Base-by-base conservation (phyloP, 2,329 filamentous ascomycete genomes). In the Alternaria gansuensis region DNA sequence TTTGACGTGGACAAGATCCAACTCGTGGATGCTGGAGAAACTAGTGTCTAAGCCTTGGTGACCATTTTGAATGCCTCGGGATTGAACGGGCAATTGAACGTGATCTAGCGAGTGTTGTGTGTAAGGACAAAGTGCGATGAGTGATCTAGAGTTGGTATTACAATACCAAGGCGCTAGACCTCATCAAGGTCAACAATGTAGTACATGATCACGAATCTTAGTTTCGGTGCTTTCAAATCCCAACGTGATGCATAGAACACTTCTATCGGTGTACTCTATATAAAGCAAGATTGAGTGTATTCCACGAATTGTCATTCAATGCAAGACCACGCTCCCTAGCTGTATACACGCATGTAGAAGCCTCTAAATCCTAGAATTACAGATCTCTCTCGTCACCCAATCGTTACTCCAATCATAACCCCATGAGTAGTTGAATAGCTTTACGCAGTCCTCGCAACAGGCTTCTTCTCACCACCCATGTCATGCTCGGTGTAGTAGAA, bases 401-500 rank as follows among this genome's bases (percentile, higher is more conserved):
- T 37, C 51, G 24, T 46, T 36, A 10, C 31, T 36, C 34, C 36
- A 31, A n/a, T 54, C 28, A 43, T 49, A 51, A 39, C 23, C 17
- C 40, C 23, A 24, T 43, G 26, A 45, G 21, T 26, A 34, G 21
- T 17, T 29, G 46, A 57, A 33, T n/a, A 26, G 59, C 62, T 43
- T 54, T 62, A 69, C 39, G 67, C 54, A 8, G 77, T 78, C 69
- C 76, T 67, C 29, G 76, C 74, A 52, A 74, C 69, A 34, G 77
- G 56, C 59, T 68, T 60, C 67, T 76, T 69, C 71, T 74, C 67
- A n/a, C 61, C 59, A 60, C 69, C 70, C 60, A 72, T 78, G 75
- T 83, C 82, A 36, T 71, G 71, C 71, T 78, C 73, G 8, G 63
- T 69, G 78, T 88, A 89, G 81, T 90, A 97, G 82, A 89, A 95